A percentile compares a stretch with the other conserved stretches of the same genome.
Evolutionary conservation across 148 eudicot genomes (phyloP).

Genomic region (Fallopia convolvulus): DNA sequence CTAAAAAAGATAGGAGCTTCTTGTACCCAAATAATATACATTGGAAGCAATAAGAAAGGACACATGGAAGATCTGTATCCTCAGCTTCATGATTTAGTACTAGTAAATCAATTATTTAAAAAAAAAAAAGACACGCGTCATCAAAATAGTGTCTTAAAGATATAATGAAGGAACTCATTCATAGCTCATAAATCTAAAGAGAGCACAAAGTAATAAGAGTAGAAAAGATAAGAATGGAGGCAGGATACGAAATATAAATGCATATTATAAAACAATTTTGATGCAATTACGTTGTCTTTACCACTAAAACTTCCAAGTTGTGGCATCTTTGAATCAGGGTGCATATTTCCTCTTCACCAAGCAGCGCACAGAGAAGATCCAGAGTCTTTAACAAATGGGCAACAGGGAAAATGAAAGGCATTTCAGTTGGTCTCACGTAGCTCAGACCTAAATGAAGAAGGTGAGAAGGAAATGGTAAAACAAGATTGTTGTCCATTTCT

Average conservation of each 20-base stretch:
- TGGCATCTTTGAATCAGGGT: conserved; percentile 59
- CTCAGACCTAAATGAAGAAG: conserved; percentile 54
- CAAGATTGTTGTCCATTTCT: conserved; percentile 30
- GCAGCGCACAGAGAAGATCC: conserved; percentile 75
- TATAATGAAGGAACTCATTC: no score
- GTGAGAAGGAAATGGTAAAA: conserved; percentile 43
- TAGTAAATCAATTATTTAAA: not conserved
- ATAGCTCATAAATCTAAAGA: no score
- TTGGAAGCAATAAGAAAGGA: no score
- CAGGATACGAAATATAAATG: no score
- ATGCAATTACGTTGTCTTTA: conserved; percentile 17
- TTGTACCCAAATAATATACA: not conserved
- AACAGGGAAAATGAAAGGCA: conserved; percentile 58
- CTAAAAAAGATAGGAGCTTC: not conserved
- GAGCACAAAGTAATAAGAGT: no score
- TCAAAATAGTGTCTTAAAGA: not conserved
- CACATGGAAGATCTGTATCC: no score
- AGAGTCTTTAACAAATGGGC: conserved; percentile 50
- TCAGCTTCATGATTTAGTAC: not conserved
- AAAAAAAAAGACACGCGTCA: not conserved
- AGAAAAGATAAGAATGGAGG: no score
- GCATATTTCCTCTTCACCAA: conserved; percentile 63
- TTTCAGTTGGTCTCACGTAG: conserved; percentile 45
- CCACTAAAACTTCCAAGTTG: conserved; percentile 89
- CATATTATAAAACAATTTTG: no score